A percentile compares a stretch with the other conserved stretches of the same genome.
These are phyloP conservation scores for Kazachstania martiniae DNA, from an alignment of 805 yeast genomes.

Conservation along the genomic window DNA sequence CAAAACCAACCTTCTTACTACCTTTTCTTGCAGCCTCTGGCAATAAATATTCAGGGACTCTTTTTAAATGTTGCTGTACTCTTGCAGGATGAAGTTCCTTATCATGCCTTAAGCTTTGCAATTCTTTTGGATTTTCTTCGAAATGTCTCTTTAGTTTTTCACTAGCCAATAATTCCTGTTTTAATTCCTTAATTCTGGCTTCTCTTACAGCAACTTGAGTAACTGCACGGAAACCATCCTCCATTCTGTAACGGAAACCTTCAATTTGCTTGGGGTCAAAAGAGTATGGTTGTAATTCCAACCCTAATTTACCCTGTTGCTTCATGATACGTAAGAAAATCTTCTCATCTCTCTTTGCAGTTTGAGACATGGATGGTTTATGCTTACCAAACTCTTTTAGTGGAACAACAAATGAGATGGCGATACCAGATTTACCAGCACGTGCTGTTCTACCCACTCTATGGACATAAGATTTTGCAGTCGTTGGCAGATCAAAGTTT, in stretches of 20 bases:
- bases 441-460: conserved; percentile 96
- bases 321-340: conserved; percentile 63
- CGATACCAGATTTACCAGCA: conserved; percentile 92
- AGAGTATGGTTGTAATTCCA: conserved; percentile 73
- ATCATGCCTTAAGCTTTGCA: conserved; percentile 82
- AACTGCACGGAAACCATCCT: conserved; percentile 93
- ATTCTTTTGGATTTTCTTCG: conserved; percentile 94
- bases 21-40: conserved; percentile 64
- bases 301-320: conserved; percentile 65
- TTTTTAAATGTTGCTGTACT: conserved; percentile 73
- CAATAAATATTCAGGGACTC: conserved; percentile 84
- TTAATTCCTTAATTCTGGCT: conserved; percentile 83
- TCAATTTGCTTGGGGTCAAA: conserved; percentile 89
- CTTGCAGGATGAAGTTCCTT: conserved; percentile 76
- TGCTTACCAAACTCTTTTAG: conserved; percentile 80
- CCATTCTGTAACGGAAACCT: conserved; percentile 91
- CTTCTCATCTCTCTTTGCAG: conserved; percentile 79
- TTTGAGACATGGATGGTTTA: conserved; percentile 58
- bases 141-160: conserved; percentile 89
- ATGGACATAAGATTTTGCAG: conserved; percentile 83
- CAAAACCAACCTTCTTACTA: conserved; percentile 51
- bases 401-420: conserved; percentile 85
- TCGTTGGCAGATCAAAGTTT: conserved; percentile 86
- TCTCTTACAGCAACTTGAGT: conserved; percentile 84
- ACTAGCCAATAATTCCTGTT: conserved; percentile 74